These are phyloP conservation scores for Fraxinus dipetala DNA, from an alignment of 305 asterid species.

Conservation along the genomic window DNA sequence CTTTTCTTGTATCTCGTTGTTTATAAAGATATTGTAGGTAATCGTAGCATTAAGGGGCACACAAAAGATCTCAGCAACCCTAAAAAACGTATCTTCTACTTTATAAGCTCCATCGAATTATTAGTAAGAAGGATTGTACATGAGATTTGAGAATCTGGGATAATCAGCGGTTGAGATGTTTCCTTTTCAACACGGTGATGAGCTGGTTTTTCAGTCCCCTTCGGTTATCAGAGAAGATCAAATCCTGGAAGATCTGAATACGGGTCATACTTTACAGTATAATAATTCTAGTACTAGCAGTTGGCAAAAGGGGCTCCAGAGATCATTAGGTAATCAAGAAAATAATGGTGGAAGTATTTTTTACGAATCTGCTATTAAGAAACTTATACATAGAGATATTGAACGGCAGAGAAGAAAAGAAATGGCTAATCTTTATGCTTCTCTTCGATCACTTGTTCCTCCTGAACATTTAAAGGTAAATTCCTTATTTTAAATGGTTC, in stretches of 20 bases:
- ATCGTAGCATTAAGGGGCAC: background rate
- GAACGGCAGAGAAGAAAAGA: conserved; percentile 25
- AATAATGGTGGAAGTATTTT: background rate
- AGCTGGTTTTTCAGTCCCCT: background rate
- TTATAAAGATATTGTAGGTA: background rate
- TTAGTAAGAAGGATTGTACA: background rate
- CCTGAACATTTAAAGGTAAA: conserved; percentile 12
- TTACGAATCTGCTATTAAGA: background rate
- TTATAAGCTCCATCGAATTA: background rate
- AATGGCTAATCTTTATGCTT: too few species aligned
- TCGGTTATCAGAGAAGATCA: background rate
- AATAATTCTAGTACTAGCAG: background rate
- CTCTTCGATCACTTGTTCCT: background rate
- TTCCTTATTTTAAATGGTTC: background rate
- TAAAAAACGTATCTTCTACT: background rate
- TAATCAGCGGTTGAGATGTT: background rate
- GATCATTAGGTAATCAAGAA: background rate
- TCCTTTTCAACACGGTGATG: background rate
- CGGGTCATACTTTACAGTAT: background rate
- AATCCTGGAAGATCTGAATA: background rate
- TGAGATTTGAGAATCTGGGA: background rate
- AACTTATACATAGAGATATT: conserved; percentile 6
- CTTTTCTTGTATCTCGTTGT: background rate
- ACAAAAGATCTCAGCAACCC: background rate
- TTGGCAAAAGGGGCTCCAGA: background rate